A percentile compares a stretch with the other conserved stretches of the same genome.
Evolutionary conservation across 2,329 filamentous ascomycete species (phyloP).

Genomic region (Fusarium miscanthi): DNA sequence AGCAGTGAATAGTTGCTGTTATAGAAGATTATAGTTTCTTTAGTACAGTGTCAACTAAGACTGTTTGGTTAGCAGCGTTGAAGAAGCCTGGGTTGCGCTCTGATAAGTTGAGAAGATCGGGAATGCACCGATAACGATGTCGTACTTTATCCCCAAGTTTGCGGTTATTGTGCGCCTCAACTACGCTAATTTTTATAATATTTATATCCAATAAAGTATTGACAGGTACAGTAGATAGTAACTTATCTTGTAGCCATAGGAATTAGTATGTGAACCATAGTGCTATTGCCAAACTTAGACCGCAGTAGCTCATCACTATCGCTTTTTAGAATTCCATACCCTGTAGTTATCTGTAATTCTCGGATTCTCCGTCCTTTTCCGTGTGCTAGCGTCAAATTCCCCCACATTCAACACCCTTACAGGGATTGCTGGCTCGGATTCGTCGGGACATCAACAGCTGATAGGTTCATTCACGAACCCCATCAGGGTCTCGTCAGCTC

Average conservation of each 20-base stretch:
- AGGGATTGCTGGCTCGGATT: not conserved
- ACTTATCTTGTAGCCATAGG: fast-evolving
- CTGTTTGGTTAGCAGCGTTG: not conserved
- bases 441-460: not conserved
- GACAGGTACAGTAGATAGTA: too few relatives aligned
- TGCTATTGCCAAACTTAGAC: too few relatives aligned
- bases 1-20: not conserved
- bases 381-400: not conserved
- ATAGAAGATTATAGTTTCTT: not conserved
- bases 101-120: not conserved
- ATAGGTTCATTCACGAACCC: not conserved
- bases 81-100: not conserved
- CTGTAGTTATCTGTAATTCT: not conserved
- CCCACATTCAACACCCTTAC: not conserved
- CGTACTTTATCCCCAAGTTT: too few relatives aligned
- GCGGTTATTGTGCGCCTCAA: too few relatives aligned
- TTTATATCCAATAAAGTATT: too few relatives aligned
- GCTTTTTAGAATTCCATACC: not conserved
- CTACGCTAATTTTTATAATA: too few relatives aligned
- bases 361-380: not conserved
- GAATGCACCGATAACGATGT: fast-evolving
- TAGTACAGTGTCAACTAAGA: not conserved
- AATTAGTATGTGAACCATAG: not conserved
- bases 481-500: too few relatives aligned
- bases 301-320: not conserved